Conservation (phyloP, 108 stramenopile species). For the Aurantiochytrium sp. region DNA sequence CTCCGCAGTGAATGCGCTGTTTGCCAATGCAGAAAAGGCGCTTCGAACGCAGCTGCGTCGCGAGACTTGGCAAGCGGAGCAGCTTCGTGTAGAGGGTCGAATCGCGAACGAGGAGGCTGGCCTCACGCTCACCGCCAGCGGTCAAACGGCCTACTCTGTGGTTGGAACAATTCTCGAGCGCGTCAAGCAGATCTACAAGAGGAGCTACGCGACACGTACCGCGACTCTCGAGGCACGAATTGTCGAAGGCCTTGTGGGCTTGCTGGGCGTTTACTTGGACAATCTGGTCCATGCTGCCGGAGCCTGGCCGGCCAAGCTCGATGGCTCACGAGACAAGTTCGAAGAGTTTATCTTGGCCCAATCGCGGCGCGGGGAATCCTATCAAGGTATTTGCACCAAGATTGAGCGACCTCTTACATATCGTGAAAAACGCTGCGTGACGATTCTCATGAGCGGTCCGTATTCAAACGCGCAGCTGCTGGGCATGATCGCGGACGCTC, state of each 20-base stretch:
- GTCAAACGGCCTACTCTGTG: not conserved
- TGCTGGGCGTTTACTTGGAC: not conserved
- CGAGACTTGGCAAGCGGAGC: not conserved
- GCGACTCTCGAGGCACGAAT: not conserved
- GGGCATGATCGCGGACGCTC: conserved; percentile 3
- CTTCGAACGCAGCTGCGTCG: not conserved
- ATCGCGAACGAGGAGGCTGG: not conserved
- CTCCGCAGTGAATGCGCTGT: not conserved
- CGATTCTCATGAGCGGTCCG: not conserved
- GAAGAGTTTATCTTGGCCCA: not conserved
- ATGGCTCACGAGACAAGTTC: not conserved
- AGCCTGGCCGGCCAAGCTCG: not conserved
- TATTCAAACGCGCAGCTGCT: not conserved
- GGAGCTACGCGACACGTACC: not conserved
- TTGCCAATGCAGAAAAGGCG: not conserved
- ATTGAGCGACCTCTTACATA: not conserved
- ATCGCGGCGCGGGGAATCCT: not conserved
- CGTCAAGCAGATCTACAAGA: not conserved
- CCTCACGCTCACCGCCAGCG: not conserved
- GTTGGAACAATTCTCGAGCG: not conserved
- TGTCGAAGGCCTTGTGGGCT: not conserved
- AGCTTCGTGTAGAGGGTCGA: not conserved
- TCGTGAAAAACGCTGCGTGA: not conserved
- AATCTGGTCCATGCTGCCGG: not conserved
- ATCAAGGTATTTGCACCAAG: not conserved